Evolutionary conservation across 495 filamentous ascomycete genomes (phyloP).

Genomic region (Xylona heveae): DNA sequence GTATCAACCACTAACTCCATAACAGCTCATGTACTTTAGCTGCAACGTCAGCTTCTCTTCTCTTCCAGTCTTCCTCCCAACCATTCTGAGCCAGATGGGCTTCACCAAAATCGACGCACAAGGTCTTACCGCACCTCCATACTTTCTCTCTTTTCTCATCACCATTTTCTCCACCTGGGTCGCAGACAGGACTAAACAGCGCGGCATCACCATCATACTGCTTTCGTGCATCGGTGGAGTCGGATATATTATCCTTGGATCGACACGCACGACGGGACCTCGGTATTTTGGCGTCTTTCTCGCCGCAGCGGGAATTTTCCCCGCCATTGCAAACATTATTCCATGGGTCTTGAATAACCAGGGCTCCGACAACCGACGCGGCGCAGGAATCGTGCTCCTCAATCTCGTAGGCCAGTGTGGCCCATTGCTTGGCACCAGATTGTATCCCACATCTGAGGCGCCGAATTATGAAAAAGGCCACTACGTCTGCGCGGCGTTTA

Average conservation of each 20-base stretch:
- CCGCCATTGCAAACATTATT: background rate
- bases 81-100: constrained; percentile 50
- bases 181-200: constrained; percentile 51
- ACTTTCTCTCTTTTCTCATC: constrained; percentile 52
- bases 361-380: constrained; percentile 46
- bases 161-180: constrained; percentile 46
- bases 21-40: constrained; percentile 34
- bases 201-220: constrained; percentile 41
- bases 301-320: background rate
- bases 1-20: too few relatives aligned
- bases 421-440: constrained; percentile 47
- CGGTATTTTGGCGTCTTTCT: background rate
- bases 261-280: constrained; percentile 21
- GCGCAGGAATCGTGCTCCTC: constrained; percentile 48
- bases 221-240: constrained; percentile 41
- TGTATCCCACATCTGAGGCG: constrained; percentile 35
- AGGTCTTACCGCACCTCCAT: constrained; percentile 64
- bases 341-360: constrained; percentile 29
- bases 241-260: constrained; percentile 59
- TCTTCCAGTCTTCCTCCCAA: constrained; percentile 67
- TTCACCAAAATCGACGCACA: constrained; percentile 53
- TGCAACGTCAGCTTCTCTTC: constrained; percentile 58
- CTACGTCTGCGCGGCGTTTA: constrained; percentile 46
- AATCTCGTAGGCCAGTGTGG: constrained; percentile 52
- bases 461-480: constrained; percentile 50